Evolutionary conservation across 805 yeast species (phyloP).

Genomic region (Candida lessepsii): DNA sequence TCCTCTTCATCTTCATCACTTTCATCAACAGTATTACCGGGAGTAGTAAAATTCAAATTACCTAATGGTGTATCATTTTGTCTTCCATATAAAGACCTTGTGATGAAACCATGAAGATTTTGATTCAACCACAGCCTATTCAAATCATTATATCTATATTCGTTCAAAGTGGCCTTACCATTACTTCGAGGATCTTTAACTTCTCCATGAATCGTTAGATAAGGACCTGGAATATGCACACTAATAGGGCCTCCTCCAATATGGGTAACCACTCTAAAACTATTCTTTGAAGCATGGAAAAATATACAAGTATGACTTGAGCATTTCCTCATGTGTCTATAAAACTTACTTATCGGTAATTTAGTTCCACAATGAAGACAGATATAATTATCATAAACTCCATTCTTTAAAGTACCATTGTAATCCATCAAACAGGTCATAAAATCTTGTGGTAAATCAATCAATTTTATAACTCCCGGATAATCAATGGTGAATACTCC

Average conservation of each 20-base stretch:
- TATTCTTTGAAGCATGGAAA: slow-evolving; percentile 26
- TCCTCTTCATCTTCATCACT: slow-evolving; percentile 14
- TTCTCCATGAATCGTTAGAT: slow-evolving; percentile 74
- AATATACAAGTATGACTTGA: slow-evolving; percentile 25
- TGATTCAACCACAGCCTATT: slow-evolving; percentile 63
- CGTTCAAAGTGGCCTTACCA: slow-evolving; percentile 56
- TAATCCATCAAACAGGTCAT: slow-evolving; percentile 25
- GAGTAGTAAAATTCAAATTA: slow-evolving; percentile 8
- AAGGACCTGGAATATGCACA: slow-evolving; percentile 58
- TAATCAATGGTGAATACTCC: slow-evolving; percentile 39
- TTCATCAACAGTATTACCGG: slow-evolving; percentile 5
- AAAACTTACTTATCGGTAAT: slow-evolving; percentile 14
- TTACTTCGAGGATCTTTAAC: slow-evolving; percentile 54
- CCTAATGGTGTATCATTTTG: slow-evolving; percentile 15
- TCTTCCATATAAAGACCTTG: slow-evolving; percentile 30
- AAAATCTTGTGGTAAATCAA: slow-evolving; percentile 49
- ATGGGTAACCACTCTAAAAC: slow-evolving; percentile 23
- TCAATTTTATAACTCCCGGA: slow-evolving; percentile 54
- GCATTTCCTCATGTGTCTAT: slow-evolving; percentile 29
- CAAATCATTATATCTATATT: slow-evolving; percentile 53
- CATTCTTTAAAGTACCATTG: slow-evolving; percentile 14
- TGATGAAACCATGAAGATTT: slow-evolving; percentile 50
- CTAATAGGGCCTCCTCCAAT: slow-evolving; percentile 26
- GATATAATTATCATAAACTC: slow-evolving; percentile 23
- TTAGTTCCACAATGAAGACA: slow-evolving; percentile 38